Evolutionary conservation across 2,329 filamentous ascomycete genomes (phyloP), one percentile per base, ranked within the genome.

Genomic region (Myriosclerotinia duriaeana): DNA sequence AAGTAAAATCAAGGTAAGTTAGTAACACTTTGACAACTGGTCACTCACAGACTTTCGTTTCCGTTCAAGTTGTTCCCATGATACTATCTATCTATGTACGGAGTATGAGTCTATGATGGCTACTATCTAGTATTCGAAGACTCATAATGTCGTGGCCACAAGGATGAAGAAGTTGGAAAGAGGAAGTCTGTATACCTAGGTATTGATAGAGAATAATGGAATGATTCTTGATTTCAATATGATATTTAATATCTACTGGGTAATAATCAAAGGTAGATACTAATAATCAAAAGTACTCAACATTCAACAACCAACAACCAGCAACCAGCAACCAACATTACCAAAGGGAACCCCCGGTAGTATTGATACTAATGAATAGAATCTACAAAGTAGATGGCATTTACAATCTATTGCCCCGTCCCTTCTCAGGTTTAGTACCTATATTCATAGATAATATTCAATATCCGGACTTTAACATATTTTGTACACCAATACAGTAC

Each of bases 41-140:
- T 56, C 53, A 55, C 53, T 9, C 5, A 38, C 22, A 42, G 12
- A 17, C 53, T 30, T 56, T 14, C n/a, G 5, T n/a, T 42, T 30
- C 22, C n/a, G 22, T 20, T 26, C 26, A 26, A 26, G 26, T 42
- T 56, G 54, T 56, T 56, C 54, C 40, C 54, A 56, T 56, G 54
- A 56, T 56, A 20, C 17, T 8, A n/a, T n/a, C n/a, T n/a, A n/a
- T n/a, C n/a, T n/a, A n/a, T n/a, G n/a, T n/a, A n/a, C n/a, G n/a
- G n/a, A n/a, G n/a, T n/a, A n/a, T n/a, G n/a, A n/a, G n/a, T n/a
- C n/a, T n/a, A n/a, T n/a, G n/a, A 40, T 40, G 5, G 38, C 7
- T 40, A 40, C 7, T 40, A 40, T 40, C 38, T 40, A 40, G 38
- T 20, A 56, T 56, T 11, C 38, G 30, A 17, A 56, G 14, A 56